Conservation (phyloP, 257 asterid genomes). For the Phtheirospermum japonicum region DNA sequence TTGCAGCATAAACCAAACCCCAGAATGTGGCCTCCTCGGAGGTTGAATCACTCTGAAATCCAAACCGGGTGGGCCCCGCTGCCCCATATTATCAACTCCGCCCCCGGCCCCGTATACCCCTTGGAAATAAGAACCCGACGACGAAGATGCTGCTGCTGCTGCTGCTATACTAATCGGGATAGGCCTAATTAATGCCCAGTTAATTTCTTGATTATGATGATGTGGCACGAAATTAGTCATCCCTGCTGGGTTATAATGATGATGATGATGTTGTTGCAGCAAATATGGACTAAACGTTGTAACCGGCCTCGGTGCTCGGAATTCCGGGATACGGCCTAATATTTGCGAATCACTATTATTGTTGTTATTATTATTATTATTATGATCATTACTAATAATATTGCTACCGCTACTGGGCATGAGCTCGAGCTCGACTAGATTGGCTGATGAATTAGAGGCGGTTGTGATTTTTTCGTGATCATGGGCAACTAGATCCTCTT, state of each 20-base stretch:
- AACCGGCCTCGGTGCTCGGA: slow-evolving; percentile 36
- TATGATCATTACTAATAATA: neutral
- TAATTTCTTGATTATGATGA: slow-evolving; percentile 35
- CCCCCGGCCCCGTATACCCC: slow-evolving; percentile 32
- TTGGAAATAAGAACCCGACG: slow-evolving; percentile 40
- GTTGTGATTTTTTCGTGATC: too few relatives aligned
- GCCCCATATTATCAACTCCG: slow-evolving; percentile 23
- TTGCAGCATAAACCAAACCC: slow-evolving; percentile 83
- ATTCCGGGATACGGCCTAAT: slow-evolving; percentile 21
- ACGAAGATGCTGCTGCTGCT: neutral
- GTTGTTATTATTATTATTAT: neutral
- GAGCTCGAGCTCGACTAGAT: slow-evolving; percentile 60
- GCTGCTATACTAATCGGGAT: slow-evolving; percentile 30
- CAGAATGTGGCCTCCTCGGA: slow-evolving; percentile 80
- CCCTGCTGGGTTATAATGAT: neutral
- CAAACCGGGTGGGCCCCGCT: neutral
- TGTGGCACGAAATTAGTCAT: neutral
- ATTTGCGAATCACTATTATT: neutral
- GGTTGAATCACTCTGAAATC: slow-evolving; percentile 79
- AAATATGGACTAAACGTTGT: slow-evolving; percentile 32
- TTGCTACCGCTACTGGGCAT: slow-evolving; percentile 29
- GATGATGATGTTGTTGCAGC: slow-evolving; percentile 30
- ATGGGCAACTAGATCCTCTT: too few relatives aligned
- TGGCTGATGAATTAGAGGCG: too few relatives aligned
- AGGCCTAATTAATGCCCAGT: slow-evolving; percentile 53